A percentile compares a stretch with the other conserved stretches of the same genome.
Evolutionary conservation across 139 green algal genomes (phyloP).

Genomic region (Chlamydomonas sp.): DNA sequence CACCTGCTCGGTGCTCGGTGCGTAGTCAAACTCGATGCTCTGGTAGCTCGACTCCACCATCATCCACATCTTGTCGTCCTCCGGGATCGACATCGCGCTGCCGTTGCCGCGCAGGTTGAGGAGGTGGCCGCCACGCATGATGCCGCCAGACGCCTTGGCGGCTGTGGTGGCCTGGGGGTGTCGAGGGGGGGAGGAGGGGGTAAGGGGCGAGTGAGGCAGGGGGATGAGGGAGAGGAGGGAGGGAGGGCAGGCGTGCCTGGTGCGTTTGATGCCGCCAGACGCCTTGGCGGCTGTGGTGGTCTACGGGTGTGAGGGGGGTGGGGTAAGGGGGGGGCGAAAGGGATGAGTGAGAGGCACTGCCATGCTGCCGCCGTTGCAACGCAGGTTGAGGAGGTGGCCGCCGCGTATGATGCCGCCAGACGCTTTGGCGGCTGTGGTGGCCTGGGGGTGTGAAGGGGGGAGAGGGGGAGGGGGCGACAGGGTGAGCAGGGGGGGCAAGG

Average conservation of each 20-base stretch:
- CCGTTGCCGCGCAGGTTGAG: constrained; percentile 29
- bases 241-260: too few species aligned
- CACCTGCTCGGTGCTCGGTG: constrained; percentile 25
- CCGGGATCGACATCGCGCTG: constrained; percentile 15
- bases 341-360: too few species aligned
- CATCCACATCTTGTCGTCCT: constrained; percentile 43
- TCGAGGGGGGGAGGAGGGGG: background rate
- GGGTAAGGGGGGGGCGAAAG: too few species aligned
- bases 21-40: constrained; percentile 30
- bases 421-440: too few species aligned
- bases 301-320: too few species aligned
- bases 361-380: constrained; percentile 22
- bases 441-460: too few species aligned
- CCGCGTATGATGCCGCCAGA: too few species aligned
- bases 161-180: background rate
- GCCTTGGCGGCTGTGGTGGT: too few species aligned
- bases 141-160: background rate
- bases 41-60: constrained; percentile 34
- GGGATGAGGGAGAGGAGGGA: background rate
- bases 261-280: too few species aligned
- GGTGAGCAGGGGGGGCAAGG: too few species aligned
- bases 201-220: background rate
- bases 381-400: constrained; percentile 22
- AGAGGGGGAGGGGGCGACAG: too few species aligned
- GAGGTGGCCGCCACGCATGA: constrained; percentile 12